Evolutionary conservation across 768 basidiomycete genomes (phyloP), one percentile per base, ranked within the genome.

Genomic region (Calvatia gigantea): DNA sequence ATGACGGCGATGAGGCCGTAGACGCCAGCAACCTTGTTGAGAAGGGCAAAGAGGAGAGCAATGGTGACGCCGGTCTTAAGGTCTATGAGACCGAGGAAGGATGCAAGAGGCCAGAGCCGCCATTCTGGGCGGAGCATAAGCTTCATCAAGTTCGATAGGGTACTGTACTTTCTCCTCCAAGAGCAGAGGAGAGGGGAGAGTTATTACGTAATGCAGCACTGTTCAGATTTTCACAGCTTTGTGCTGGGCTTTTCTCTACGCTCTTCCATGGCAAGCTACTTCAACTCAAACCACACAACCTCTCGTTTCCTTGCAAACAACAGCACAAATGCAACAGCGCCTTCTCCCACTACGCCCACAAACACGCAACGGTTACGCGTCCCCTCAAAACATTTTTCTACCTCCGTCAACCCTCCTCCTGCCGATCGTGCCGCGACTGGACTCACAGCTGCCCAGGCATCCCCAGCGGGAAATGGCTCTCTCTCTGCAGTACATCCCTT

Each of bases 11-110:
- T 86, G 55, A 99, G 82, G 53, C 97, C 97, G 68, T 98, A 99
- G 7, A 98, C 83, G 48, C 97, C 96, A 17, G 97, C 95, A 47
- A 95, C 96, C 74, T 99, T 99, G 81, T 99, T 99, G 61, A 99
- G 76, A 51, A 97, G 91, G 11, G 90, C 91, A 63, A 99, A 98
- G 45, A 96, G 80, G 21, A 97, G 78, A 57, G 89, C 86, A 54
- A 98, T 79, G 44, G 82, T 89, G 57, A 92, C 94, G 46, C 94
- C 96, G 0, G 91, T 91, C 75, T 98, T 98, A 70, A 98, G 82
- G 75, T 98, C 95, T 60, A 96, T 80, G 46, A 93, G 68, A 51
- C 91, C 91, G 43, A 93, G 75, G 71, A 95, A 95, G 2, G 91
- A 91, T 51, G 82, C 75, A 50, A 94, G 73, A 31, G 91, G 89